phyloP scores from a whole-genome alignment of 2,329 filamentous ascomycete genomes.

The Monosporascus sp. region DNA sequence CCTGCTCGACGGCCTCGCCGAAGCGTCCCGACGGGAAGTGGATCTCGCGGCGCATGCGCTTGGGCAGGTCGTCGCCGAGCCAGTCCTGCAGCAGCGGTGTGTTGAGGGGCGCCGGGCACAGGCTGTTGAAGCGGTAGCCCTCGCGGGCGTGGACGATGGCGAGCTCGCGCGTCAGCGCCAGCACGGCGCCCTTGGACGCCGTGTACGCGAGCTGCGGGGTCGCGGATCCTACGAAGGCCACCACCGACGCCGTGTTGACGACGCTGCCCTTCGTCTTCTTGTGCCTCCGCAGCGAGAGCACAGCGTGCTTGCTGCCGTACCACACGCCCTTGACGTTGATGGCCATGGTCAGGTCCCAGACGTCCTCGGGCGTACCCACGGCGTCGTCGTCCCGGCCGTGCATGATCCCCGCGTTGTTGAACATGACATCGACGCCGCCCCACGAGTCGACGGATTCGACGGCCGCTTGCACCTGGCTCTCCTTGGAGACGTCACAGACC shows the following conservation, averaged over 20 bases:
- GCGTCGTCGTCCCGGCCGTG: conserved; percentile 77
- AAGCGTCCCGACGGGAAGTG: conserved; percentile 88
- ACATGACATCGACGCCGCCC: conserved; percentile 87
- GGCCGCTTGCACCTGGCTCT: conserved; percentile 69
- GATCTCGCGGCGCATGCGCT: conserved; percentile 76
- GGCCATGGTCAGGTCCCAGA: conserved; percentile 90
- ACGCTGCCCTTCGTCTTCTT: conserved; percentile 74
- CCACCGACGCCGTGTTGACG: conserved; percentile 89
- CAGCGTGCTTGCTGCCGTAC: conserved; percentile 90
- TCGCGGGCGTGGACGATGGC: conserved; percentile 90
- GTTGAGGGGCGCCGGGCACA: conserved; percentile 89
- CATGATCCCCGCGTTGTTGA: conserved; percentile 99
- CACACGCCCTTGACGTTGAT: conserved; percentile 99
- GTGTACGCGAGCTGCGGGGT: conserved; percentile 92
- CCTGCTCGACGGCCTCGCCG: conserved; percentile 90
- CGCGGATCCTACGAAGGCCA: conserved; percentile 79
- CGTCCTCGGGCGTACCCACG: conserved; percentile 76
- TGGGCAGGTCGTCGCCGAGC: conserved; percentile 80
- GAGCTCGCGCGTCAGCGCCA: conserved; percentile 84
- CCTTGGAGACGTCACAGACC: conserved; percentile 78
- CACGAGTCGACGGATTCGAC: conserved; percentile 72
- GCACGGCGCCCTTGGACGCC: conserved; percentile 85
- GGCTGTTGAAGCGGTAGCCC: conserved; percentile 80
- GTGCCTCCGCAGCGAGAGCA: conserved; percentile 73
- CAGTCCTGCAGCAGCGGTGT: conserved; percentile 89